Evolutionary conservation across 2,329 filamentous ascomycete species (phyloP), one percentile per base, ranked within the genome.

Genomic region (Colletotrichum neosansevieriae): DNA sequence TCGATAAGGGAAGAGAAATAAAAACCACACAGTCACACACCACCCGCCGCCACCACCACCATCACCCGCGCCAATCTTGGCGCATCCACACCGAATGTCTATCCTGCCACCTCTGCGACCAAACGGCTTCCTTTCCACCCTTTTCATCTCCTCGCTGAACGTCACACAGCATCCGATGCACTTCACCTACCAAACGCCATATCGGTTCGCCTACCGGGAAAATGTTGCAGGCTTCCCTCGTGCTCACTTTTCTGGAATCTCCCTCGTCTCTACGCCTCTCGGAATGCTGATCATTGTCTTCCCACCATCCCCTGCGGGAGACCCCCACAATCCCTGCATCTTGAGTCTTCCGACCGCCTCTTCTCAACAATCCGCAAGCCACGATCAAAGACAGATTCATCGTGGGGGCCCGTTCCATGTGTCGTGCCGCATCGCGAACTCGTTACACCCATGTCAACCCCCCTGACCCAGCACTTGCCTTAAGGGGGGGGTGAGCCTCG

Each of bases 281-380:
- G 13, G 42, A 40, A 44, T 53, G 32, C 45, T 42, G 49, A 12
- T 21, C 49, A n/a, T 34, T 42, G 3, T n/a, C 36, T 38, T 56
- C 34, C 50, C 45, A 49, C 34, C 47, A 19, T 49, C 53, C 40
- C 34, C 38, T 51, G 38, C 45, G 59, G 65, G 53, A 49, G 47
- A 50, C 54, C 61, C 61, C 61, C 54, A 65, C 65, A 49, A 59
- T 54, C 61, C 65, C 54, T 65, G 65, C 54, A 65, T 65, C 17
- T 58, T 40, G 42, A 32, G 40, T 50, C 53, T 50, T 47, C 53
- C 59, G 64, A 60, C 54, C 61, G 54, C 61, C 49, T 68, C 54
- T 57, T 42, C 61, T 69, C 66, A 66, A 69, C 61, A 69, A 32
- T 44, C 17, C 34, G 21, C 66, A 56, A 59, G 47, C 54, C 54